Evolutionary conservation across 345 rosid genomes (phyloP), one percentile per base, ranked within the genome.

Genomic region (Zanthoxylum bungeanum): DNA sequence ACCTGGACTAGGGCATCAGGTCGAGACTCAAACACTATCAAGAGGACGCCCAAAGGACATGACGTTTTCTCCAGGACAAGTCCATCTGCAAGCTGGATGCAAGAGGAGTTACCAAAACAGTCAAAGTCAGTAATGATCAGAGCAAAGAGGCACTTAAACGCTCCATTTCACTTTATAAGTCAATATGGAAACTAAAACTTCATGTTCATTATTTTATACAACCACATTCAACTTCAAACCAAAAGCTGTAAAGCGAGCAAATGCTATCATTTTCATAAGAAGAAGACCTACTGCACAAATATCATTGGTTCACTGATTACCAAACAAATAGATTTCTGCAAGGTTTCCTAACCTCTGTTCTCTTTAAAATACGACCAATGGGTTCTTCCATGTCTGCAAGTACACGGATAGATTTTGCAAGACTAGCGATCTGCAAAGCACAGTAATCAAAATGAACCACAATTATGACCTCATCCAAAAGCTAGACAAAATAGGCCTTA

Each of bases 1-100:
- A 90, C 95, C 95, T 87, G 92, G 40, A 90, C 91, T 28, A 90
- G 82, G 16, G 95, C 92, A 60, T 90, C 90, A 49, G 92, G 92
- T 67, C 92, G 92, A 76, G 92, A 82, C 83, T 87, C 95, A 72
- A 90, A 89, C 63, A 90, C 82, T 69, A 90, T 80, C 67, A 90
- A 77, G 67, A 90, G 86, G 62, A 87, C 95, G 44, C 92, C 95
- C 64, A 87, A 75, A 63, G 95, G 91, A 75, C 85, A 83, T 40
- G 92, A 83, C 44, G 91, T 87, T 85, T 87, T 85, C 81, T 87
- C 95, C 64, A 87, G 72, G 70, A 87, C 27, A 55, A 90, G 92
- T 71, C 89, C 89, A 79, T 90, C 89, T 39, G 95, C 88, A 53
- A 90, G 73, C 95, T 90, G 85, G 40, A 55, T 16, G 9, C 24